A percentile compares a stretch with the other conserved stretches of the same genome.
phyloP scores from a whole-genome alignment of 345 rosid genomes.

The Arabidopsis suecica region DNA sequence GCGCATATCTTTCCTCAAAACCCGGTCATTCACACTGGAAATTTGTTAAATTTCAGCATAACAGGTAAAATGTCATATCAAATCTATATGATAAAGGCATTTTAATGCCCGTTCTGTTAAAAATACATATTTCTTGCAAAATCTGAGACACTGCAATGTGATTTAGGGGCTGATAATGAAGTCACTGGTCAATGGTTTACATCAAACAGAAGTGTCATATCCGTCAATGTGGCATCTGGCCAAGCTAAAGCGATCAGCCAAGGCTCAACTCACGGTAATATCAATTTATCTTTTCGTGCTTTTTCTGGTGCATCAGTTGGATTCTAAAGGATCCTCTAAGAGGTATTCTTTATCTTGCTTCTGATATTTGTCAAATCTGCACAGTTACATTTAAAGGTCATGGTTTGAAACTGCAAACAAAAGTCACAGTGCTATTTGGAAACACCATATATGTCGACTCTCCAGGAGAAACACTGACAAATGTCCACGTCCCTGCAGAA shows the following conservation, averaged over 20 bases:
- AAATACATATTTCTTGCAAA: neutral
- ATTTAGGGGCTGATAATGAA: constrained; percentile 58
- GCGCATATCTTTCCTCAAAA: constrained; percentile 74
- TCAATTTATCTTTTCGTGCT: constrained; percentile 12
- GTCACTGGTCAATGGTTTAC: constrained; percentile 74
- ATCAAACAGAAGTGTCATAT: constrained; percentile 64
- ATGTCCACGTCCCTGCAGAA: constrained; percentile 70
- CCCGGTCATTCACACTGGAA: constrained; percentile 67
- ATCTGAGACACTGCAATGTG: constrained; percentile 15
- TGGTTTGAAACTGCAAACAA: constrained; percentile 64
- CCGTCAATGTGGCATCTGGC: constrained; percentile 64
- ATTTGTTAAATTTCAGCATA: constrained; percentile 59
- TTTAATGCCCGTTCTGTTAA: neutral
- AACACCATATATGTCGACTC: constrained; percentile 62
- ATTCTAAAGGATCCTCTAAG: constrained; percentile 2
- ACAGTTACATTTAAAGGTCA: constrained; percentile 71
- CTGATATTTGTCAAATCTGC: constrained; percentile 41
- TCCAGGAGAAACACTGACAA: constrained; percentile 76
- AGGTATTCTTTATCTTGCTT: constrained; percentile 19
- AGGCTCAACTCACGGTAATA: constrained; percentile 74
- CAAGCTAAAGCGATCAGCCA: constrained; percentile 70
- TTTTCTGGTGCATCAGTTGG: constrained; percentile 2
- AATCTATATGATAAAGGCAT: constrained; percentile 10
- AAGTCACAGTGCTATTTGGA: constrained; percentile 66
- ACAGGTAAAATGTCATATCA: constrained; percentile 51